Conservation (phyloP, 164 flowering plant genomes). For the Liquidambar formosana region DNA sequence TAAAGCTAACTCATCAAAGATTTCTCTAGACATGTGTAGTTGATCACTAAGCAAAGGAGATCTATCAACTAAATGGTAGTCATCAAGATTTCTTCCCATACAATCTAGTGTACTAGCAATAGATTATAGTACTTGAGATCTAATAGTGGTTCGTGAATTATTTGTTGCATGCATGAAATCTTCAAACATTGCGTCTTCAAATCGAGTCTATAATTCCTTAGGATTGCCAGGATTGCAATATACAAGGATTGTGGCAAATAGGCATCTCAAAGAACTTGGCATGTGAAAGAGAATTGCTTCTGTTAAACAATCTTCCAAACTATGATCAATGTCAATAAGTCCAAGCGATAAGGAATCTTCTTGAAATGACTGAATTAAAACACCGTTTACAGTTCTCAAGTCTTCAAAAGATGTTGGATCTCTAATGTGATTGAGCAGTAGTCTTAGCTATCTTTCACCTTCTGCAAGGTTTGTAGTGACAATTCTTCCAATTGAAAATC, state of each 20-base stretch:
- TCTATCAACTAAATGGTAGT: too few relatives aligned
- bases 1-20: conserved; percentile 5
- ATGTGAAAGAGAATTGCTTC: conserved; percentile 14
- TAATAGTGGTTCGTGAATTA: too few relatives aligned
- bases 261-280: conserved; percentile 1
- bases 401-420: neutral
- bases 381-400: neutral
- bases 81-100: too few relatives aligned
- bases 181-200: neutral
- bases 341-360: conserved; percentile 3
- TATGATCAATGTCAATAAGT: neutral
- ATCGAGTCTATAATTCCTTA: neutral
- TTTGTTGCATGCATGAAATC: neutral
- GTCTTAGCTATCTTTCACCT: conserved; percentile 3
- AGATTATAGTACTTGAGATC: too few relatives aligned
- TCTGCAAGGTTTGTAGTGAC: neutral
- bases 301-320: neutral
- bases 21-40: too few relatives aligned
- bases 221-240: conserved; percentile 4
- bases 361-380: neutral
- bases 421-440: neutral
- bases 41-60: too few relatives aligned
- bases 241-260: conserved; percentile 9
- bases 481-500: too few relatives aligned
- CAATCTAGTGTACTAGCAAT: too few relatives aligned